These are phyloP conservation scores for Fusarium secorum DNA, from an alignment of 2,329 filamentous ascomycete species.

Conservation along the genomic window DNA sequence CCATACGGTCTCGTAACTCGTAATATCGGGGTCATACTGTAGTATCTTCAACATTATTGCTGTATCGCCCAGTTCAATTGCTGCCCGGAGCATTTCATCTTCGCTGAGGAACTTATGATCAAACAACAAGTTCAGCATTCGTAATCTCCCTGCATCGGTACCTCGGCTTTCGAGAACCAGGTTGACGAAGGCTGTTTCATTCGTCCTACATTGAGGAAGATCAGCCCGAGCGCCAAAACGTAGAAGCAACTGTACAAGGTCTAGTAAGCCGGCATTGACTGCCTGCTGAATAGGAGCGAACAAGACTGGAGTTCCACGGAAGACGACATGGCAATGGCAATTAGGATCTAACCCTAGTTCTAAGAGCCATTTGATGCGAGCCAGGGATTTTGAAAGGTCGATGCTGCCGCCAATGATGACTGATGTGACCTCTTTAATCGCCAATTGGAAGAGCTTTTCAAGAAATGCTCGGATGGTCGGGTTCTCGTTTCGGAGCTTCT, in stretches of 20 bases:
- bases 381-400: no score
- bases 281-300: background rate
- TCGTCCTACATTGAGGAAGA: rapidly evolving
- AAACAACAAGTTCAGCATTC: background rate
- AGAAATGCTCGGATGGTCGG: background rate
- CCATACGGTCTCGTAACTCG: rapidly evolving
- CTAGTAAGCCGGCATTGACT: rapidly evolving
- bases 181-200: background rate
- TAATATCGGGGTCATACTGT: rapidly evolving
- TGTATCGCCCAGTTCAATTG: rapidly evolving
- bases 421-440: no score
- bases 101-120: rapidly evolving
- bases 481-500: background rate
- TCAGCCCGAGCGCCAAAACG: rapidly evolving
- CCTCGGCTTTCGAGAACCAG: rapidly evolving
- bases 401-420: no score
- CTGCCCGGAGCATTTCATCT: background rate
- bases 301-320: no score
- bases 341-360: background rate
- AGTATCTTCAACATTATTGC: rapidly evolving
- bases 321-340: no score
- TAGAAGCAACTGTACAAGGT: background rate
- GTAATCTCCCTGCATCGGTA: rapidly evolving
- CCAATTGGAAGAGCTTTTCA: background rate
- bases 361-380: background rate